Conservation (phyloP, 2,329 filamentous ascomycete species). For the Colletotrichum magnum region DNA sequence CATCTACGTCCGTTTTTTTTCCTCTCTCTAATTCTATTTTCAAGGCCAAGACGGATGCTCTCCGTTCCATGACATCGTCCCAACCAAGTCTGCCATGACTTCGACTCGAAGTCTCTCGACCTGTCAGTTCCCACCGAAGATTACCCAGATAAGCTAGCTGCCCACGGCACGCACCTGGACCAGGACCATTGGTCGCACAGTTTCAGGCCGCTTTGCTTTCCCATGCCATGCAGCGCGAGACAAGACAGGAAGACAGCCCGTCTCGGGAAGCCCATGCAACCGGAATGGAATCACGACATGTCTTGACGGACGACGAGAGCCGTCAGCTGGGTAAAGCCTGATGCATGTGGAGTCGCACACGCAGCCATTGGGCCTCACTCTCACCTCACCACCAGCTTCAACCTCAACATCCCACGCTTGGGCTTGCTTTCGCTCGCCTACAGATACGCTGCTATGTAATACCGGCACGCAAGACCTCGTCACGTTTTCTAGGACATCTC, state of each 20-base stretch:
- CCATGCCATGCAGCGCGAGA: conserved; percentile 9
- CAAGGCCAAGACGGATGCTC: conserved; percentile 7
- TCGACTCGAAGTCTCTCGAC: not conserved
- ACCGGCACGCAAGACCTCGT: not conserved
- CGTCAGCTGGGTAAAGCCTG: conserved; percentile 7
- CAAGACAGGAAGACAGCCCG: conserved; percentile 18
- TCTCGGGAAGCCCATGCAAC: conserved; percentile 7
- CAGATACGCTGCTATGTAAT: not conserved
- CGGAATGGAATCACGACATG: not conserved
- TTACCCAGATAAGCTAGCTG: conserved; percentile 1
- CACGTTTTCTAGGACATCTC: not conserved
- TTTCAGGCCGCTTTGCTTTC: conserved; percentile 26
- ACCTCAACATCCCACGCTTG: not conserved
- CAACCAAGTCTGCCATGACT: not conserved
- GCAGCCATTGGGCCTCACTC: too few species aligned
- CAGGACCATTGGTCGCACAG: conserved; percentile 4
- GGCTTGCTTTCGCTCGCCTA: not conserved
- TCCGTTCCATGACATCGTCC: conserved; percentile 17
- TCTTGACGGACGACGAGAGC: too few species aligned
- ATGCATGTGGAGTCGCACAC: conserved; percentile 21
- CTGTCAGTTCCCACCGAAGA: not conserved
- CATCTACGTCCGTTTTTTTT: not conserved
- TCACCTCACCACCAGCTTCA: not conserved
- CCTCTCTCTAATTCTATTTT: not conserved
- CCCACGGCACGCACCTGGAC: not conserved